A percentile compares a stretch with the other conserved stretches of the same genome.
These are phyloP conservation scores for Arthrobotrys pseudoclavata DNA, from an alignment of 2,329 filamentous ascomycete genomes.

Conservation along the genomic window DNA sequence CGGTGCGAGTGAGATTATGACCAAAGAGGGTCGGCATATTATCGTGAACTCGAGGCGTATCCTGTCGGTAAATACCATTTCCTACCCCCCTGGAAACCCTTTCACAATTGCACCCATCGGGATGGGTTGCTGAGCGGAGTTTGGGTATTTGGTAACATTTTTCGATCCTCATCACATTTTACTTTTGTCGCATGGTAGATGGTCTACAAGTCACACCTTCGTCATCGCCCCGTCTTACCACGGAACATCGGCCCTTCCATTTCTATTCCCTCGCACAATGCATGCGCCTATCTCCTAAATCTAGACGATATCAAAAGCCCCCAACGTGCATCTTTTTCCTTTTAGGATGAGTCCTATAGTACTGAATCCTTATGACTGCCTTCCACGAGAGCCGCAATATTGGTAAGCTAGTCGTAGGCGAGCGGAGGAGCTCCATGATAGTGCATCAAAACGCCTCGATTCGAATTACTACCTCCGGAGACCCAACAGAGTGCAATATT, in stretches of 20 bases:
- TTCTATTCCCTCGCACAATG: constrained; percentile 31
- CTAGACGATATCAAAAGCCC: constrained; percentile 25
- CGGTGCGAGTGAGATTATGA: not conserved
- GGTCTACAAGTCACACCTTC: constrained; percentile 17
- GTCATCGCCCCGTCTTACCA: constrained; percentile 47
- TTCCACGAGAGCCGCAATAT: constrained; percentile 45
- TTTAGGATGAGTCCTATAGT: constrained; percentile 37
- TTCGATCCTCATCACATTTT: constrained; percentile 6
- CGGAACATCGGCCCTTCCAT: constrained; percentile 39
- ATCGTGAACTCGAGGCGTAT: constrained; percentile 8
- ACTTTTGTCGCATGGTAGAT: constrained; percentile 7
- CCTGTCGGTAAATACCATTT: constrained; percentile 20
- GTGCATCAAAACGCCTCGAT: constrained; percentile 30
- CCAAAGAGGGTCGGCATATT: constrained; percentile 10
- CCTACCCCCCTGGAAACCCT: not conserved
- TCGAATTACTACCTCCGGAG: constrained; percentile 48
- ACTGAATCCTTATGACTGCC: constrained; percentile 27
- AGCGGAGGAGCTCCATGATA: constrained; percentile 36
- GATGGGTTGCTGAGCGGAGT: not conserved
- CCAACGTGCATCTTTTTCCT: constrained; percentile 29
- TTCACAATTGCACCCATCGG: not conserved
- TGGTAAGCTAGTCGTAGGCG: constrained; percentile 45
- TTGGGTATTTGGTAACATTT: not conserved
- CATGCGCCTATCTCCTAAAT: constrained; percentile 15
- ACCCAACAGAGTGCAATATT: constrained; percentile 29